These are phyloP conservation scores for Manihot esculenta DNA, from an alignment of 441 rosid species.

Conservation along the genomic window DNA sequence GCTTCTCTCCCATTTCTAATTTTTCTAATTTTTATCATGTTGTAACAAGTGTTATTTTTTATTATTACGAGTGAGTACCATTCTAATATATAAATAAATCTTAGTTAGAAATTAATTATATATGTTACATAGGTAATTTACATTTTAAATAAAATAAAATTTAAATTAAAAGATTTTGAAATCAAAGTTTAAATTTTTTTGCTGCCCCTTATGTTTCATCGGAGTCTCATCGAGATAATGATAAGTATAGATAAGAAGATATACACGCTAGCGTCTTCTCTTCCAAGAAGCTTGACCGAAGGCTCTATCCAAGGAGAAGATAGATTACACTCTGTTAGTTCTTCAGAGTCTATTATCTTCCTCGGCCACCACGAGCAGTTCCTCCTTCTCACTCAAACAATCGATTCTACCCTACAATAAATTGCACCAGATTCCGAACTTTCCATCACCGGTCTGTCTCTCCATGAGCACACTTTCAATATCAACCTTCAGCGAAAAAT, in stretches of 20 bases:
- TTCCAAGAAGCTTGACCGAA: slow-evolving; percentile 95
- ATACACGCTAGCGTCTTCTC: slow-evolving; percentile 99
- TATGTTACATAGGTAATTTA: too few relatives aligned
- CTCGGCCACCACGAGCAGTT: slow-evolving; percentile 99
- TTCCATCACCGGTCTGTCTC: slow-evolving; percentile 34
- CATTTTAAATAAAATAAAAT: too few relatives aligned
- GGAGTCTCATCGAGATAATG: too few relatives aligned
- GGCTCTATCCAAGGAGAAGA: slow-evolving; percentile 89
- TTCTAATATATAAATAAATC: too few relatives aligned
- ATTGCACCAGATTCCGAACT: slow-evolving; percentile 51
- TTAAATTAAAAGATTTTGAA: too few relatives aligned
- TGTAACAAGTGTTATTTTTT: too few relatives aligned
- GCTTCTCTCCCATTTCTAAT: too few relatives aligned
- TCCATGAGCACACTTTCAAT: slow-evolving; percentile 13
- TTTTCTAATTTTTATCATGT: too few relatives aligned
- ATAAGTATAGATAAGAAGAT: slow-evolving; percentile 22
- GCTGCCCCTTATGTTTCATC: too few relatives aligned
- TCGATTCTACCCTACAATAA: slow-evolving; percentile 60
- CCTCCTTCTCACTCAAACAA: slow-evolving; percentile 96
- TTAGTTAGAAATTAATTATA: too few relatives aligned
- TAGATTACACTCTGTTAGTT: slow-evolving; percentile 65
- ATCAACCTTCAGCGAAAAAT: slow-evolving; percentile 49
- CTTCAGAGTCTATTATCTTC: slow-evolving; percentile 74
- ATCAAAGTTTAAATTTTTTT: too few relatives aligned
- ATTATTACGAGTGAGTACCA: too few relatives aligned